Conservation (phyloP, 2,329 filamentous ascomycete genomes). For the Colletotrichum caudatum region DNA sequence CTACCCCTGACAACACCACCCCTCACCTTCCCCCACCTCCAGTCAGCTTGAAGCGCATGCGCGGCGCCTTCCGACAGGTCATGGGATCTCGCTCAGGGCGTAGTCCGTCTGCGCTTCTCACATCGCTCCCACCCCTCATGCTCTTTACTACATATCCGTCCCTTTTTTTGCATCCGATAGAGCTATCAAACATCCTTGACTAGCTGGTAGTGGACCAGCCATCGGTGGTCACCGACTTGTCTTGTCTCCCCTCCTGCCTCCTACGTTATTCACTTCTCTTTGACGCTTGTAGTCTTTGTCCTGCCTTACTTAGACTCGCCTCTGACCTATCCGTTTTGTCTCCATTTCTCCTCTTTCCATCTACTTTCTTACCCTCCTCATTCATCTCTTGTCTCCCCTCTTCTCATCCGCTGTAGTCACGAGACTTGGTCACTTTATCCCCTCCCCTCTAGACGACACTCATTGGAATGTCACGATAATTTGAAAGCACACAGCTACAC, state of each 20-base stretch:
- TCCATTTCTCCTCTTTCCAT: background rate
- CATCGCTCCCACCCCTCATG: slow-evolving; percentile 14
- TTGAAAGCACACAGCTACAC: background rate
- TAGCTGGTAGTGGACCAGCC: slow-evolving; percentile 29
- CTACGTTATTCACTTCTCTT: slow-evolving; percentile 4
- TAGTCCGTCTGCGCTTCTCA: slow-evolving; percentile 11
- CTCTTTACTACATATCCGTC: slow-evolving; percentile 28
- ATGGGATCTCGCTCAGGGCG: slow-evolving; percentile 31
- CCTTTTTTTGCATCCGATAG: slow-evolving; percentile 11
- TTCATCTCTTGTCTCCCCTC: slow-evolving; percentile 6
- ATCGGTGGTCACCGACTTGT: slow-evolving; percentile 36
- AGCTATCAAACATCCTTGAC: slow-evolving; percentile 27
- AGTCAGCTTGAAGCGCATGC: background rate
- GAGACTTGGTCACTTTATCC: background rate
- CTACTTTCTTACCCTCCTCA: background rate
- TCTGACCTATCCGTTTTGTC: slow-evolving; percentile 6
- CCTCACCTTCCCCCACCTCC: slow-evolving; percentile 1
- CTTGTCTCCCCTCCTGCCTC: background rate
- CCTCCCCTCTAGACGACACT: background rate
- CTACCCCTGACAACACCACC: background rate
- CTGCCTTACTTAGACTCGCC: slow-evolving; percentile 18
- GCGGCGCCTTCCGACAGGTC: slow-evolving; percentile 40
- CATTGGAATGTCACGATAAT: background rate
- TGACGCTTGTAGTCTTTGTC: background rate
- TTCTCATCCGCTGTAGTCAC: background rate